These are phyloP conservation scores for Suillus tomentosus DNA, from an alignment of 768 basidiomycete genomes.

Conservation along the genomic window DNA sequence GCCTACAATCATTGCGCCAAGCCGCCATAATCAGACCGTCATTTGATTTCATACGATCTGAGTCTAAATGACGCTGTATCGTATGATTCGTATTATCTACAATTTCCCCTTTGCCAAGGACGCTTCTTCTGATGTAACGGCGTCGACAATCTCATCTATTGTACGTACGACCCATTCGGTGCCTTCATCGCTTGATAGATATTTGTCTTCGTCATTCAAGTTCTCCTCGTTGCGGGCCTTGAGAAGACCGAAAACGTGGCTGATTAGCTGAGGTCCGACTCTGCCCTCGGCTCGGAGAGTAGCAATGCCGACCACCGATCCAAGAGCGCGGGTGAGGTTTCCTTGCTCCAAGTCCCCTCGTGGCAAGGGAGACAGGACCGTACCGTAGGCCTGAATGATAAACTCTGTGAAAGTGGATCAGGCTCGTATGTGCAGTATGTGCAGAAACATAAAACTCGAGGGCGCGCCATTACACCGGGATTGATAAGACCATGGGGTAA, in stretches of 20 bases:
- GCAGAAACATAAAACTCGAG: conserved; percentile 33
- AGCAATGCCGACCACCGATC: conserved; percentile 83
- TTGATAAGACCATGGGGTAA: conserved; percentile 39
- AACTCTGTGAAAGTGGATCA: conserved; percentile 53
- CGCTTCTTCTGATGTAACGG: conserved; percentile 51
- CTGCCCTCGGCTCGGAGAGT: conserved; percentile 82
- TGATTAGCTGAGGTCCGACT: conserved; percentile 84
- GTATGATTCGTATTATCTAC: conserved; percentile 35
- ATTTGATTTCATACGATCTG: conserved; percentile 32
- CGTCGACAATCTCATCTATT: conserved; percentile 79
- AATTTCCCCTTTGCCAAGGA: conserved; percentile 58
- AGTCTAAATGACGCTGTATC: conserved; percentile 19
- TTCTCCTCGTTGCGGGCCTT: conserved; percentile 70
- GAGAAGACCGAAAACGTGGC: conserved; percentile 88
- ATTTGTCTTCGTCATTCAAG: conserved; percentile 69
- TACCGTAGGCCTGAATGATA: conserved; percentile 85
- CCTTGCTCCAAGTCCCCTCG: conserved; percentile 70
- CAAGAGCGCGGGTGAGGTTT: conserved; percentile 81
- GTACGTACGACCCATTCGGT: conserved; percentile 86
- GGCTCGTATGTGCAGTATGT: conserved; percentile 26
- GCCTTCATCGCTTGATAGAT: conserved; percentile 84
- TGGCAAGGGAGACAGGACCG: conserved; percentile 74
- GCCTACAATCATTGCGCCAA: conserved; percentile 20
- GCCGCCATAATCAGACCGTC: conserved; percentile 31
- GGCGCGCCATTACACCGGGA: conserved; percentile 31